Conservation (phyloP, 2,329 filamentous ascomycete species). For the Diaporthe sp. region DNA sequence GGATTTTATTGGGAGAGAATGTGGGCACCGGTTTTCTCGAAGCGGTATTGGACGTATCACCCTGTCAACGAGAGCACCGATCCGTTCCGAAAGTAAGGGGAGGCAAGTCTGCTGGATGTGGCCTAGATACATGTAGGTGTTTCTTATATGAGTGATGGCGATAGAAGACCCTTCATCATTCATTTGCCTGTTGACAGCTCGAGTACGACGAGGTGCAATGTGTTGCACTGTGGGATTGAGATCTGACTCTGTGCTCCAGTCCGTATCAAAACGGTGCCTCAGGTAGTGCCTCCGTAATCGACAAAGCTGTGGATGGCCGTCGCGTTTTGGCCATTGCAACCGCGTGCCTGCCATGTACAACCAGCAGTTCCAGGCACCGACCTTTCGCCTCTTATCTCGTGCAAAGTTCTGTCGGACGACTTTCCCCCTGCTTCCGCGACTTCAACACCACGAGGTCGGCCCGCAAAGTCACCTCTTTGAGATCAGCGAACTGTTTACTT, state of each 20-base stretch:
- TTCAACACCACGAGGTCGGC: too few relatives aligned
- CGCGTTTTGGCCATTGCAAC: not conserved
- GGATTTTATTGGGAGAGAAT: conserved; percentile 43
- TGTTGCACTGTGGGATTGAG: not conserved
- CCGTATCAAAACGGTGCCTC: not conserved
- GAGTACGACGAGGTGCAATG: not conserved
- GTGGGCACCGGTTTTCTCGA: conserved; percentile 43
- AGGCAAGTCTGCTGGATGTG: not conserved
- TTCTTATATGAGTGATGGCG: not conserved
- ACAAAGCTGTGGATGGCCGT: not conserved
- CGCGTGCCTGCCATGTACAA: not conserved
- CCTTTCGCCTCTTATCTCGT: not conserved
- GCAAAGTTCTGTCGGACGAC: not conserved
- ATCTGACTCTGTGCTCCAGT: not conserved
- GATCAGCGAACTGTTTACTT: too few relatives aligned
- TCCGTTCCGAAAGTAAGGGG: not conserved
- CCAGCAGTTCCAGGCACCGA: not conserved
- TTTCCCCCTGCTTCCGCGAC: not conserved
- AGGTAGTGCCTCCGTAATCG: not conserved
- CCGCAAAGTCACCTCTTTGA: not conserved
- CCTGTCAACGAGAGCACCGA: conserved; percentile 1
- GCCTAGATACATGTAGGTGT: not conserved
- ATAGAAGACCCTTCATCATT: not conserved
- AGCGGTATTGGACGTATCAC: conserved; percentile 34
- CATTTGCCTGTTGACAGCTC: not conserved